These are phyloP conservation scores for Martensiomyces pterosporus DNA, from an alignment of 192 early-diverging fungal genomes.

Conservation along the genomic window DNA sequence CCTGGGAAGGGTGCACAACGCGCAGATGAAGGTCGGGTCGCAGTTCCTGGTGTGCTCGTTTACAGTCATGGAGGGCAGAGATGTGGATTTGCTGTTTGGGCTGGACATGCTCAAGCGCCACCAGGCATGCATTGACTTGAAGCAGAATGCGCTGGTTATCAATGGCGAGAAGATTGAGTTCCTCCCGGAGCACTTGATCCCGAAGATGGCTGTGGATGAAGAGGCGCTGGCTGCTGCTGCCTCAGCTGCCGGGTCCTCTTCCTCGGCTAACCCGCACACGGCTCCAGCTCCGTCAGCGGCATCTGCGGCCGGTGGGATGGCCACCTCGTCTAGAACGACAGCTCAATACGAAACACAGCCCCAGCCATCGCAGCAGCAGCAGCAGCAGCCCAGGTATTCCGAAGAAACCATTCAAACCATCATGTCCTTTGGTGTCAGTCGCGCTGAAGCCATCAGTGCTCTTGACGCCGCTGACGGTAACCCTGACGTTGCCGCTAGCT, in stretches of 20 bases:
- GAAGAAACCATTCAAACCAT: conserved; percentile 70
- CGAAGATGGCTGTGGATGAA: conserved; percentile 52
- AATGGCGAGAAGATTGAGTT: conserved; percentile 78
- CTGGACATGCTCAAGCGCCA: conserved; percentile 95
- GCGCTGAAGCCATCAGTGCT: conserved; percentile 73
- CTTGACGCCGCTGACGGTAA: conserved; percentile 80
- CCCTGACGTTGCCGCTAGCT: conserved; percentile 77
- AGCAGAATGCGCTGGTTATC: conserved; percentile 76
- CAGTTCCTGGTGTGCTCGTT: conserved; percentile 84
- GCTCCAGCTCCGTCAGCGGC: too few relatives aligned
- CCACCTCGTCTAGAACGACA: too few relatives aligned
- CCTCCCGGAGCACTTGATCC: conserved; percentile 87
- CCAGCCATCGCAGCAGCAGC: conserved; percentile 32
- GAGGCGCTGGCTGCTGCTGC: conserved; percentile 9
- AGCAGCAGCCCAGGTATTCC: conserved; percentile 34
- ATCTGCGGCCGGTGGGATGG: too few relatives aligned
- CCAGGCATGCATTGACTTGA: conserved; percentile 87
- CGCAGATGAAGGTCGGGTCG: conserved; percentile 77
- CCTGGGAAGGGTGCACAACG: conserved; percentile 88
- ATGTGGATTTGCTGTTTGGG: conserved; percentile 87
- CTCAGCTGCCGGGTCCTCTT: conserved; percentile 6
- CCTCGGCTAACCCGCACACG: too few relatives aligned
- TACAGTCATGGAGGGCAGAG: conserved; percentile 90
- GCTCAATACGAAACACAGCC: too few relatives aligned
- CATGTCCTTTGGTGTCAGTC: conserved; percentile 72